phyloP scores from a whole-genome alignment of 371 early-diverging fungal species.

The Rhizomucor miehei region DNA sequence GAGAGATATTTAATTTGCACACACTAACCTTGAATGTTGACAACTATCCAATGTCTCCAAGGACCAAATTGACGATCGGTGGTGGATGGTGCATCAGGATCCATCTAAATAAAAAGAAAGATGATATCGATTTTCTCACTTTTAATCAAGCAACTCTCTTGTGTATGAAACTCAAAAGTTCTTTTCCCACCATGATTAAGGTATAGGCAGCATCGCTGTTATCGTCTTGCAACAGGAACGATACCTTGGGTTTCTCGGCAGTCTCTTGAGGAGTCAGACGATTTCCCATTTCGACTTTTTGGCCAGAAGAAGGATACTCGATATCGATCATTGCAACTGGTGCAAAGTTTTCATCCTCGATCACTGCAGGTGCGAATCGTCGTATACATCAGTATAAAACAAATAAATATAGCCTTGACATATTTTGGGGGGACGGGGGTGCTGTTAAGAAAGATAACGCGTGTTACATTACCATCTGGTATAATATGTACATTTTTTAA shows the following conservation, averaged over 20 bases:
- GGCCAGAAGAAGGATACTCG: slow-evolving; percentile 27
- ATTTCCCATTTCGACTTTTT: slow-evolving; percentile 55
- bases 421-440: no score
- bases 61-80: slow-evolving; percentile 50
- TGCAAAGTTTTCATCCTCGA: slow-evolving; percentile 28
- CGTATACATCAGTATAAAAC: no score
- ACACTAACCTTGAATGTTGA: slow-evolving; percentile 47
- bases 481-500: slow-evolving; percentile 46
- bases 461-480: slow-evolving; percentile 20
- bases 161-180: not conserved
- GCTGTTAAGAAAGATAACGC: no score
- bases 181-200: slow-evolving; percentile 46
- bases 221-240: slow-evolving; percentile 33
- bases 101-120: slow-evolving; percentile 24
- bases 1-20: no score
- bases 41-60: slow-evolving; percentile 65
- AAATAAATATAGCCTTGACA: not conserved
- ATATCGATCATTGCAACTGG: slow-evolving; percentile 40
- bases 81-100: slow-evolving; percentile 68
- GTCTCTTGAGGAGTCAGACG: slow-evolving; percentile 34
- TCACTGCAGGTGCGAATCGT: slow-evolving; percentile 13
- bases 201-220: slow-evolving; percentile 50
- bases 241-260: slow-evolving; percentile 33
- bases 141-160: not conserved
- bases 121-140: no score